Evolutionary conservation across 2,329 filamentous ascomycete genomes (phyloP), one percentile per base, ranked within the genome.

Genomic region (Trichoderma atrobrunneum): DNA sequence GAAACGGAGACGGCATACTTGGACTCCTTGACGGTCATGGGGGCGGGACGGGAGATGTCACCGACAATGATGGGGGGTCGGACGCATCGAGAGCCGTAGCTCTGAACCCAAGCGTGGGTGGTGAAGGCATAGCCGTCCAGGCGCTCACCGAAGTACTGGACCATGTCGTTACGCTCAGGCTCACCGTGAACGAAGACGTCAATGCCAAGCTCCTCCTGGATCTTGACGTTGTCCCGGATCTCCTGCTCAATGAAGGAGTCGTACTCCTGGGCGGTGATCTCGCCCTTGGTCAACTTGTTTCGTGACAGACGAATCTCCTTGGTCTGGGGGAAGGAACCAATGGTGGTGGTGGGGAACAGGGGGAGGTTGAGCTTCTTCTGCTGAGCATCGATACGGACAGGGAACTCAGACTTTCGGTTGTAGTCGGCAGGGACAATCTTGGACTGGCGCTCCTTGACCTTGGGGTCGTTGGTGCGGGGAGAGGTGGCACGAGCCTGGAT

Each of bases 131-230:
- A 99, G 81, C 96, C 96, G 80, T 97, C 90, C 75, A 99, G 89
- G 81, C 94, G 93, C 90, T 99, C 96, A 85, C 96, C 96, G 79
- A 99, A 99, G 91, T 98, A 99, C 87, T 99, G 96, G 69, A 99
- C 96, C 96, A 99, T 99, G 91, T 99, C 96, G 87, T 99, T 99
- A 84, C 96, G 94, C 91, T 99, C 96, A 73, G 96, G 96, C 90
- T 99, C 96, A 82, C 96, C 96, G 88, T 99, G 96, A 76, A 99
- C 96, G 82, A 93, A 93, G 83, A 99, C 96, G 79, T 99, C 96
- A 70, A 99, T 92, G 84, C 90, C 94, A 80, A 99, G 95, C 87
- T 98, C 96, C 80, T 98, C 94, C 87, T 99, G 96, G 84, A 98
- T 93, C 88, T 94, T 93, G 85, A 99, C 90, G 81, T 95, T 94